Base-by-base conservation (phyloP, 176 grass and related monocot species). In the Pontederia paniculata region DNA sequence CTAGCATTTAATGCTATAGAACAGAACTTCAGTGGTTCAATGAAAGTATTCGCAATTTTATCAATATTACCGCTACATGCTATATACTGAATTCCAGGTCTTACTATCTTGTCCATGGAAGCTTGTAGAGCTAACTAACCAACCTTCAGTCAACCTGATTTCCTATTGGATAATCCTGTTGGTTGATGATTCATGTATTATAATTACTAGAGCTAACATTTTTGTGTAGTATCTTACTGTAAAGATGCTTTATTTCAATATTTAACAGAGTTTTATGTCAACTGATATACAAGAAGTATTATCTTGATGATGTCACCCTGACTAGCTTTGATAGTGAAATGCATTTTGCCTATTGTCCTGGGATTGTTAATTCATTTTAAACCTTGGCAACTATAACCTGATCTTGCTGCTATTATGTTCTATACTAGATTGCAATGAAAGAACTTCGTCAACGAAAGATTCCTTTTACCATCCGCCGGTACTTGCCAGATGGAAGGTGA, bases 401-500 rank as follows among this genome's bases (percentile, higher is more conserved):
- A 21, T 54, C 52, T 21, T 20, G 17, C 17, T 54, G 66, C 43
- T 59, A 23, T 72, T 3, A 18, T 58, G 10, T 73, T 10, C 19
- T 63, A 76, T 12, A 73, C 48, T 54, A 91, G 82, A 91, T 93
- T 56, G 78, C 88, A 69, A 88, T 88, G 84, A 95, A 95, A 64
- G 84, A 95, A 54, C 57, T 88, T 60, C 83, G 89, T 31, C 71
- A 66, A 5, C 77, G 81, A 10, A 95, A 95, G 78, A 85, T 95
- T 55, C 90, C 90, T 14, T 95, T 95, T 70, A 96, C 85, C 17
- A 95, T 89, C 45, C 72, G 82, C 46, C 55, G 90, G 19, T 86
- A 96, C 56, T 60, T 96, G 63, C 85, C 90, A 52, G 85, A 95
- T 65, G 89, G 81, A 78, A 95, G 89, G 84, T 85, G 23, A 11